Evolutionary conservation across 2,329 filamentous ascomycete species (phyloP).

Genomic region (Dothideomycetidae sp.): DNA sequence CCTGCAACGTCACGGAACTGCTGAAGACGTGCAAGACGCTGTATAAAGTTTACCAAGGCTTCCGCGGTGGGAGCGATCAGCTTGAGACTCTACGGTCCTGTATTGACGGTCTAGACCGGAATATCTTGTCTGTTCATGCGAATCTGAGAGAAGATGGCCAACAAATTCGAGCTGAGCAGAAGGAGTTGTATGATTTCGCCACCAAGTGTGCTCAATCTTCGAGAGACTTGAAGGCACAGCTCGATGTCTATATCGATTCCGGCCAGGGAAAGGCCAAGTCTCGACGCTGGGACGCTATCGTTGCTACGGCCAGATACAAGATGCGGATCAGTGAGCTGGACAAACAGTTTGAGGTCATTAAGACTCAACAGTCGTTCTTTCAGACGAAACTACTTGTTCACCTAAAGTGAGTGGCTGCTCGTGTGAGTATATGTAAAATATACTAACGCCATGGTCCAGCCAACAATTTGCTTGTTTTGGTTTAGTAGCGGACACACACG

Average conservation of each 20-base stretch:
- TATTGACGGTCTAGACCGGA: neutral
- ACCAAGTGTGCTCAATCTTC: neutral
- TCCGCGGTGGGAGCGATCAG: neutral
- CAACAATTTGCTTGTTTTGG: no score
- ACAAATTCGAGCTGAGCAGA: neutral
- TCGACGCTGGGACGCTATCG: neutral
- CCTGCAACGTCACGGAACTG: neutral
- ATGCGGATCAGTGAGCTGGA: neutral
- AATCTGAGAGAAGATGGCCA: neutral
- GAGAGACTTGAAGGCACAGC: neutral
- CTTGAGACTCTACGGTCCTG: neutral
- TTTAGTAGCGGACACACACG: no score
- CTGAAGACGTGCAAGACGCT: neutral
- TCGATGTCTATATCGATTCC: neutral
- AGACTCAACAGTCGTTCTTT: neutral
- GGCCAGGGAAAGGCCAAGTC: no score
- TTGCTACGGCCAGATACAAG: neutral
- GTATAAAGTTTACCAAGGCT: neutral
- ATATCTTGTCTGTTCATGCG: no score
- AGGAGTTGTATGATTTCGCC: neutral
- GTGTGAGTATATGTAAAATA: no score
- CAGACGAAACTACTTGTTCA: neutral
- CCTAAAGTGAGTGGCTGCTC: neutral
- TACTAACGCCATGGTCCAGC: no score
- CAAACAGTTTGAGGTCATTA: neutral